A percentile compares a stretch with the other conserved stretches of the same genome.
phyloP scores from a whole-genome alignment of 2,329 filamentous ascomycete species.

The Fusarium pilosicola region DNA sequence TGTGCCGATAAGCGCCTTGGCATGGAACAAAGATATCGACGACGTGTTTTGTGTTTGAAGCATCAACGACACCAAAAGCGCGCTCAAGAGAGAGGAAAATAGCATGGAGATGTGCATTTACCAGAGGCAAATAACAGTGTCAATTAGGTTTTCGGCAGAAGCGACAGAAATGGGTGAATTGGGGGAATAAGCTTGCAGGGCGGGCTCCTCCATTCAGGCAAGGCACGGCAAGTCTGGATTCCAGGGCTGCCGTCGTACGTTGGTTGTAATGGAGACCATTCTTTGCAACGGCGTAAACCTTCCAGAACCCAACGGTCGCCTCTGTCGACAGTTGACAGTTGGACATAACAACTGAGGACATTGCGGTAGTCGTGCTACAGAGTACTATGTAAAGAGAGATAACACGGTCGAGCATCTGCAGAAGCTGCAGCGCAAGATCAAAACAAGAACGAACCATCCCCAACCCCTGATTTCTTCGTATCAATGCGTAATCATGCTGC shows the following conservation, averaged over 20 bases:
- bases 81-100: neutral
- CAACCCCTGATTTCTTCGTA: constrained; percentile 26
- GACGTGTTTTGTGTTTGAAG: constrained; percentile 10
- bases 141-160: constrained; percentile 10
- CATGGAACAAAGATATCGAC: constrained; percentile 28
- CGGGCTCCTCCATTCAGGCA: neutral
- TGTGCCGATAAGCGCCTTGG: constrained; percentile 44
- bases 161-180: constrained; percentile 1
- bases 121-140: neutral
- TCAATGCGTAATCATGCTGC: constrained; percentile 25
- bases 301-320: neutral
- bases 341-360: neutral
- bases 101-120: neutral
- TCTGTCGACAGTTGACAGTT: neutral
- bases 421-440: neutral
- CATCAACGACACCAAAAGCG: neutral
- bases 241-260: constrained; percentile 12
- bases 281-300: constrained; percentile 10
- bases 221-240: constrained; percentile 9
- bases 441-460: neutral
- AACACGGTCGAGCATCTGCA: neutral
- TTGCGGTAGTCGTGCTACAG: neutral
- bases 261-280: constrained; percentile 11
- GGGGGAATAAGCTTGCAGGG: neutral
- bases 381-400: neutral